Base-by-base conservation (phyloP, 345 rosid species). In the Gossypium arboreum region DNA sequence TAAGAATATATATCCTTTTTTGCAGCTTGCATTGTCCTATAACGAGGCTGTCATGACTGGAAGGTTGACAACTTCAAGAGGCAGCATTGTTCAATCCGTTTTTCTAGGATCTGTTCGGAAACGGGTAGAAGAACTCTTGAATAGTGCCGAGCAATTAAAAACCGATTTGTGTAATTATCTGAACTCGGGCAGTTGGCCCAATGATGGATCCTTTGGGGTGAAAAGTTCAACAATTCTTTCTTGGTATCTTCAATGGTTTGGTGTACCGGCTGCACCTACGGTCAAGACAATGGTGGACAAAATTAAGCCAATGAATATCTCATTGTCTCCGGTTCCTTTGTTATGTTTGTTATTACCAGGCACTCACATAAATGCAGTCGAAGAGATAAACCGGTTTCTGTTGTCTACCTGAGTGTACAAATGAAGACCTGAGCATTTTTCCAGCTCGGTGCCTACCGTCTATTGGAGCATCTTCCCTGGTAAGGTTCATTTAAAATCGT, bases 201-300 rank as follows among this genome's bases (percentile, higher is more conserved):
- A 54, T 22, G 78, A 83, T 12, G 60, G 72, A 44, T 73, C 88
- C 67, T 85, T 5, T 4, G 55, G 55, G 8, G 71, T 54, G 52
- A 57, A 50, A 20, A 59, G 12, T 22, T 50, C 60, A 41, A 41
- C 44, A 64, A 6, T 63, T 20, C 63, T 66, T 67, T 67, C 98
- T 34, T 89, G 98, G 98, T 90, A 91, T 82, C 85, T 95, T 20
- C 89, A 85, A 78, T 91, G 96, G 98, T 90, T 80, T 69, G 84
- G 86, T 2, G 81, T 93, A n/a, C 93, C 97, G 17, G 76, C 92
- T 69, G 87, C 92, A 4, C 77, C 88, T 15, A 76, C 79, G 61
- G 81, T 89, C 68, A 81, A 84, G 83, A 76, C 77, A 68, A 81
- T 83, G 1, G 73, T 81, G 56, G 84, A 80, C 74, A 91, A 83